phyloP scores from a whole-genome alignment of 1,284 basidiomycete genomes.

The Apiotrichum sp. region DNA sequence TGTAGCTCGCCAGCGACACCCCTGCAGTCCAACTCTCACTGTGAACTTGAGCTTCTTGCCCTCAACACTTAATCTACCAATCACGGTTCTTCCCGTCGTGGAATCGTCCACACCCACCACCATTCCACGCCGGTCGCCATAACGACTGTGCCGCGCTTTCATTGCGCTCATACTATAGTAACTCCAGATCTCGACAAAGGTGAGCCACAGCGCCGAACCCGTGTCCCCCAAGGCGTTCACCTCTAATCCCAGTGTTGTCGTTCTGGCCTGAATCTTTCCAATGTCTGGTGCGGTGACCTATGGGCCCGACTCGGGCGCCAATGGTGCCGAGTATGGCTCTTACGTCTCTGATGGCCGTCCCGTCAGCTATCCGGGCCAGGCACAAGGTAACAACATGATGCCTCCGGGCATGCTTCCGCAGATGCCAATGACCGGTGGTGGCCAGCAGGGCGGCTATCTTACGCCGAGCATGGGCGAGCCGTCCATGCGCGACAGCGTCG shows the following conservation, averaged over 20 bases:
- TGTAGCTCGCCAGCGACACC: no score
- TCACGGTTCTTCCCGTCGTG: no score
- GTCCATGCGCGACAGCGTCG: constrained; percentile 16
- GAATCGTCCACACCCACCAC: no score
- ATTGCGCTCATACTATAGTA: no score
- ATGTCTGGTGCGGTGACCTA: constrained; percentile 14
- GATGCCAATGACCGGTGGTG: constrained; percentile 1
- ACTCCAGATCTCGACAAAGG: no score
- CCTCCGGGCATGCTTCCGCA: background rate
- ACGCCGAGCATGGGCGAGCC: constrained; percentile 8
- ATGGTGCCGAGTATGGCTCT: constrained; percentile 9
- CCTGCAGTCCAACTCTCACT: no score
- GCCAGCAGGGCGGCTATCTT: background rate
- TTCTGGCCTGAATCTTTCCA: background rate
- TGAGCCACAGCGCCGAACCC: no score
- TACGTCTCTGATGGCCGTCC: constrained; percentile 2
- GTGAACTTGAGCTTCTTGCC: no score
- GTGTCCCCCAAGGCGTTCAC: no score
- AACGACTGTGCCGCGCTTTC: no score
- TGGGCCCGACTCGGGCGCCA: constrained; percentile 6
- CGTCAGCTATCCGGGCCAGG: background rate
- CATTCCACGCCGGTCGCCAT: no score
- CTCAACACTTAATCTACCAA: no score
- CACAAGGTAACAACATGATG: background rate
- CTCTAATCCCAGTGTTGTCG: background rate